Evolutionary conservation across 1,284 basidiomycete genomes (phyloP).

Genomic region (Fistulinella cinereoalba): DNA sequence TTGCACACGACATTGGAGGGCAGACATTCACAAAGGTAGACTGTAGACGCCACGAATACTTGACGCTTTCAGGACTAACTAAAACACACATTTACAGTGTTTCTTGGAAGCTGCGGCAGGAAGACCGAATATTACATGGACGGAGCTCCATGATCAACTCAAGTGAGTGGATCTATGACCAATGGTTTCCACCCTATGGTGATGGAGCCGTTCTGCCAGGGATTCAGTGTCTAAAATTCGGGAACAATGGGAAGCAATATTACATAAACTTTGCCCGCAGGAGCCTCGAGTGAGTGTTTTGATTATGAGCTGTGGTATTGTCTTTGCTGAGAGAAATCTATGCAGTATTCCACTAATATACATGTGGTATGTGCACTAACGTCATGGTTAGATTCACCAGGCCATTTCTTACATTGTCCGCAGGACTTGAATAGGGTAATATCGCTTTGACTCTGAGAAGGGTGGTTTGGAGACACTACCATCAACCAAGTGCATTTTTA

Average conservation of each 20-base stretch:
- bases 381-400: too few species aligned
- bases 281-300: conserved; percentile 22
- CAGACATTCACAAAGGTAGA: conserved; percentile 30
- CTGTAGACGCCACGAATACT: too few species aligned
- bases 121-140: conserved; percentile 23
- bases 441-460: too few species aligned
- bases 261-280: conserved; percentile 12
- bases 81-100: conserved; percentile 20
- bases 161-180: conserved; percentile 7
- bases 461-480: too few species aligned
- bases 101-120: conserved; percentile 20
- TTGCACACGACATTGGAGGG: conserved; percentile 19
- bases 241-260: conserved; percentile 12
- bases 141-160: conserved; percentile 18
- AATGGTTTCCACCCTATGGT: too few species aligned
- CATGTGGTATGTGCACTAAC: too few species aligned
- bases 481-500: too few species aligned
- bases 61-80: background rate
- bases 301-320: too few species aligned
- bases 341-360: too few species aligned
- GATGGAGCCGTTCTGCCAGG: conserved; percentile 4
- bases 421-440: too few species aligned
- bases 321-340: too few species aligned
- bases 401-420: too few species aligned
- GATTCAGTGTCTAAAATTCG: conserved; percentile 16